Base-by-base conservation (phyloP, 768 basidiomycete species). In the Phylloporus sp. region DNA sequence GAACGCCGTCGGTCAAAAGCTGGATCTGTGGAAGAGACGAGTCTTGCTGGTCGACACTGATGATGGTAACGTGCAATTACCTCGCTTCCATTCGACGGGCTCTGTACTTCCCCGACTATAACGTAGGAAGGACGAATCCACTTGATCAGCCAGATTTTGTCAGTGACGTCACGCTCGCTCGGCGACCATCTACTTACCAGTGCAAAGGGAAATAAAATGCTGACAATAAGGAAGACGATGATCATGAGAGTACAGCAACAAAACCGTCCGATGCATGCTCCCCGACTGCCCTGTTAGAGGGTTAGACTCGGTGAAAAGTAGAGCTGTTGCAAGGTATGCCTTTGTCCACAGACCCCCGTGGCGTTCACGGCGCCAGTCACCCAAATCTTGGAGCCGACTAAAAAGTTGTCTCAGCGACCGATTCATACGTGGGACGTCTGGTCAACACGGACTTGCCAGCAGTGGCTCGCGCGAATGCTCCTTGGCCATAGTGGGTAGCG, bases 71-170 rank as follows among this genome's bases (percentile, higher is more conserved):
- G 27, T n/a, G 20, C 22, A 62, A 71, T 54, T 56, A 84, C 82
- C 42, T 72, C 64, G 60, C 73, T 79, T 34, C 66, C 62, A 15
- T 70, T 61, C 20, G 67, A 60, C 5, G 73, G 65, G 10, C 60
- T 15, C 38, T 67, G 61, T 21, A 80, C 75, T 24, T 63, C 55
- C 13, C 82, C 81, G 48, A 92, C 70, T 21, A 61, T 59, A 39
- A 91, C 68, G 50, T 80, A 74, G 1, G 89, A 90, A 20, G 89
- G 89, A 24, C 80, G 77, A 40, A 85, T 74, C 84, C 84, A 92
- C 89, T 91, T 38, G 39, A 41, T 13, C 37, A 44, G 18, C 10
- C 41, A 49, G 20, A 26, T 9, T 24, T 18, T n/a, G 33, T 59
- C 2, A 52, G 44, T 41, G 14, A 36, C 8, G 22, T 21, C 26